phyloP scores from a whole-genome alignment of 1,139 yeast species.

The Hyphopichia burtonii region DNA sequence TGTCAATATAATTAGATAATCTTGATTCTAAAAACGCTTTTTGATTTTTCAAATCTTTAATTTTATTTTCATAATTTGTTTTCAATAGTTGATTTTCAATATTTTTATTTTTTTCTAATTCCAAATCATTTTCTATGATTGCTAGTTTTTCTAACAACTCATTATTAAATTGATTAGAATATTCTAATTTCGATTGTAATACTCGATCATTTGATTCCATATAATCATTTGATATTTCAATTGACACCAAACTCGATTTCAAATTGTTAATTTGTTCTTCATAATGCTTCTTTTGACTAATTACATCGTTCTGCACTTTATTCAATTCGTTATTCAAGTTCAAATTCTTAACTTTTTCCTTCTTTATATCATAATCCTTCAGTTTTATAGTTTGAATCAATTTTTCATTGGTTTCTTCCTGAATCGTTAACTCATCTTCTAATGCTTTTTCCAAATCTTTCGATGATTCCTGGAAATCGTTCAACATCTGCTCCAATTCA shows the following conservation, averaged over 20 bases:
- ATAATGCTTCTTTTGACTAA: constrained; percentile 14
- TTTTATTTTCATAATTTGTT: constrained; percentile 36
- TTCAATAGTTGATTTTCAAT: constrained; percentile 33
- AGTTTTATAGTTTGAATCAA: constrained; percentile 16
- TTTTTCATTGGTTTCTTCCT: constrained; percentile 26
- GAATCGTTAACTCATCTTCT: constrained; percentile 39
- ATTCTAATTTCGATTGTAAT: constrained; percentile 28
- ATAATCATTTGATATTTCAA: constrained; percentile 42
- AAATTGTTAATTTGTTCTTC: constrained; percentile 23
- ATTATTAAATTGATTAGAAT: constrained; percentile 38
- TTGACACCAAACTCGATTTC: constrained; percentile 33
- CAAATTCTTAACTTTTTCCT: constrained; percentile 11
- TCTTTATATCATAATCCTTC: constrained; percentile 13
- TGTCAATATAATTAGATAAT: not conserved
- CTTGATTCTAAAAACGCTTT: constrained; percentile 10
- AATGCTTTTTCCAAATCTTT: constrained; percentile 45
- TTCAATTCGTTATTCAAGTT: constrained; percentile 22
- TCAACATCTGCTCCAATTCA: constrained; percentile 32
- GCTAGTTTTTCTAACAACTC: constrained; percentile 45
- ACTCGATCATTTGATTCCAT: constrained; percentile 43
- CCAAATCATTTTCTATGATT: constrained; percentile 39
- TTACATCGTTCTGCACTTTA: constrained; percentile 11
- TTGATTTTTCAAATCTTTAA: constrained; percentile 19
- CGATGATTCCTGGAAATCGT: constrained; percentile 44
- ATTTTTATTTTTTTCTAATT: constrained; percentile 29